phyloP scores from a whole-genome alignment of 2,329 filamentous ascomycete genomes.

The Cladosporium sp. region DNA sequence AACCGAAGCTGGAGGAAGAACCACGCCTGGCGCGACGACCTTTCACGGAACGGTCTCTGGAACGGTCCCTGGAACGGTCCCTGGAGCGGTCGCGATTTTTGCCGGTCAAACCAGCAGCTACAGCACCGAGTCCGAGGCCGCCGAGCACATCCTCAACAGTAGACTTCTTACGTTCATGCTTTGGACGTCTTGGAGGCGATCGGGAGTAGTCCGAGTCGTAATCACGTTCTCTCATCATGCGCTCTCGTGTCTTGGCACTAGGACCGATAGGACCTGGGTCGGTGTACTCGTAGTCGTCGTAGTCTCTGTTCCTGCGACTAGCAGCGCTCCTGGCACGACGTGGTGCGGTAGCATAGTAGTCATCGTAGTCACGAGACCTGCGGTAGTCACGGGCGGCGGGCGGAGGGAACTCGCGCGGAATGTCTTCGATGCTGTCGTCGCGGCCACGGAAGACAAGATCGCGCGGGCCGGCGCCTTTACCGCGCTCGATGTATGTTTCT shows the following conservation, averaged over 20 bases:
- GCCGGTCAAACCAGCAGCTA: conserved; percentile 47
- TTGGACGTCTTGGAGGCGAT: conserved; percentile 34
- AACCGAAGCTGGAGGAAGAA: conserved; percentile 43
- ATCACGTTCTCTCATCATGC: conserved; percentile 36
- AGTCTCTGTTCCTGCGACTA: conserved; percentile 22
- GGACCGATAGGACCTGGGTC: conserved; percentile 42
- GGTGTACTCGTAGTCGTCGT: conserved; percentile 49
- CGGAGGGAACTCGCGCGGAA: conserved; percentile 78
- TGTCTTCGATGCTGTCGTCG: conserved; percentile 80
- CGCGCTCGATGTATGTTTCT: conserved; percentile 47
- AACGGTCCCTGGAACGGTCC: conserved; percentile 42
- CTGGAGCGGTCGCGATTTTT: conserved; percentile 47
- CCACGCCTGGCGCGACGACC: conserved; percentile 47
- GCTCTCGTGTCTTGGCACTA: conserved; percentile 29
- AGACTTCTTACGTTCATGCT: conserved; percentile 47
- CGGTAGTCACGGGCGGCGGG: conserved; percentile 42
- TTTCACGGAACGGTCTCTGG: conserved; percentile 34
- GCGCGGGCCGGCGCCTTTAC: conserved; percentile 39
- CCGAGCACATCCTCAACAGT: conserved; percentile 60
- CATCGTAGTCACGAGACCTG: conserved; percentile 43
- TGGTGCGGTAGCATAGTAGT: conserved; percentile 39
- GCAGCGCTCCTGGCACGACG: conserved; percentile 64
- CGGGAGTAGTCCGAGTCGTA: conserved; percentile 42
- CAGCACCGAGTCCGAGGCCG: conserved; percentile 54
- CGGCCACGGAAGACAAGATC: conserved; percentile 53